phyloP scores from a whole-genome alignment of 202 grass and related monocot species.

The Alloteropsis angusta region DNA sequence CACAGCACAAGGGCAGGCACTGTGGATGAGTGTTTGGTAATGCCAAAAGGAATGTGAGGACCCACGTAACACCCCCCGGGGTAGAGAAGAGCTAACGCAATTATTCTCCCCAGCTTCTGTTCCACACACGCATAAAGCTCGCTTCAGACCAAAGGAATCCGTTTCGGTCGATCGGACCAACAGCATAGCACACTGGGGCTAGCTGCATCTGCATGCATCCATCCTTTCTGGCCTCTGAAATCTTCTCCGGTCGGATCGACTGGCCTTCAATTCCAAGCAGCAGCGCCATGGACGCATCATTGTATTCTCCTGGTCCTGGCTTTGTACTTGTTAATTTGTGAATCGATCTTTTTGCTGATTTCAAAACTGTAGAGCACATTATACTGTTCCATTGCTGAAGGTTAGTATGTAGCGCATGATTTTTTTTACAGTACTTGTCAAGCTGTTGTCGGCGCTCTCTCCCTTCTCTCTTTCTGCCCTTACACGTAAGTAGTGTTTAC shows the following conservation, averaged over 20 bases:
- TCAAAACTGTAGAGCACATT: background rate
- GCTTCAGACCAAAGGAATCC: slow-evolving; percentile 44
- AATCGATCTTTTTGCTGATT: background rate
- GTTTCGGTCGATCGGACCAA: background rate
- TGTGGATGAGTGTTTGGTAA: slow-evolving; percentile 30
- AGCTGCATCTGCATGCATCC: background rate
- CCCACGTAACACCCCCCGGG: slow-evolving; percentile 2
- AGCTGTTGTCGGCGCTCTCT: background rate
- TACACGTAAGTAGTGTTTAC: background rate
- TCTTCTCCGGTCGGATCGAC: background rate
- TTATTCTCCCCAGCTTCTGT: slow-evolving; percentile 44
- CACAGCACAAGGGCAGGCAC: background rate
- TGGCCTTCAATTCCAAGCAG: background rate
- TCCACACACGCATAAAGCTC: slow-evolving; percentile 26
- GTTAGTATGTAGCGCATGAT: background rate
- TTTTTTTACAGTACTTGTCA: background rate
- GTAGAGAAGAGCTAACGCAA: slow-evolving; percentile 36
- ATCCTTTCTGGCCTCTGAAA: background rate
- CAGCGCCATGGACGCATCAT: slow-evolving; percentile 19
- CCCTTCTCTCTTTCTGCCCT: background rate
- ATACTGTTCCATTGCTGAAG: background rate
- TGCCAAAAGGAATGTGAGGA: slow-evolving; percentile 40
- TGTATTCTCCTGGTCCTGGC: background rate
- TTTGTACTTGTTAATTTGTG: background rate
- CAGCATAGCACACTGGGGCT: background rate